Conservation (phyloP, 345 rosid genomes). For the Arabis hirsuta region DNA sequence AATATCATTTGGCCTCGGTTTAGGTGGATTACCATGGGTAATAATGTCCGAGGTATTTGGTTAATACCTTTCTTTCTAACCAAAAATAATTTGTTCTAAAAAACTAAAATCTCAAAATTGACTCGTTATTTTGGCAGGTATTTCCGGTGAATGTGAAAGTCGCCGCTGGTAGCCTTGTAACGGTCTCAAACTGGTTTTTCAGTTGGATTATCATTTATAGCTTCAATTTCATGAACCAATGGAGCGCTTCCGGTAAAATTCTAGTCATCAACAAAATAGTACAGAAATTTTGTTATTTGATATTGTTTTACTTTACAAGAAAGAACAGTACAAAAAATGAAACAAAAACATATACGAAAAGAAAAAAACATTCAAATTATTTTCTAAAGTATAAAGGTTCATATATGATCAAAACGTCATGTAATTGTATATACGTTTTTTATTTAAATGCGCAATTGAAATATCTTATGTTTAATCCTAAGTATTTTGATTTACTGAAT, state of each 20-base stretch:
- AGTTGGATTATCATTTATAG: conserved; percentile 53
- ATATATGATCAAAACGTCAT: not conserved
- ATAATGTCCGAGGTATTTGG: conserved; percentile 70
- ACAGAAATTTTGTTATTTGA: not conserved
- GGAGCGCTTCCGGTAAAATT: conserved; percentile 46
- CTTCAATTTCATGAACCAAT: conserved; percentile 58
- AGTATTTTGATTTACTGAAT: not conserved
- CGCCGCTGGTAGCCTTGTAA: conserved; percentile 58
- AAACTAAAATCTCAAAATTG: not conserved
- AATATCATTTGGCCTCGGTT: conserved; percentile 44
- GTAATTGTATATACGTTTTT: no score
- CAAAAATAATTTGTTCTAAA: not conserved
- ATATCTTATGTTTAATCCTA: no score
- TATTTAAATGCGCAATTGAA: not conserved
- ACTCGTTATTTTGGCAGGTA: conserved; percentile 38
- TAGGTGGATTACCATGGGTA: conserved; percentile 62
- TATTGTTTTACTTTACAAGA: not conserved
- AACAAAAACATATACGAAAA: no score
- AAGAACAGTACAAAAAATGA: no score
- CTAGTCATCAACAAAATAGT: not conserved
- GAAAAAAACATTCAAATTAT: no score
- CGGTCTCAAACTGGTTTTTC: conserved; percentile 51
- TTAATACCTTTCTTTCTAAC: not conserved
- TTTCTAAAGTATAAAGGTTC: not conserved
- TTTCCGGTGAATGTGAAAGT: conserved; percentile 59